Conservation (phyloP, 176 grass and related monocot species). For the Elaeis guineensis region DNA sequence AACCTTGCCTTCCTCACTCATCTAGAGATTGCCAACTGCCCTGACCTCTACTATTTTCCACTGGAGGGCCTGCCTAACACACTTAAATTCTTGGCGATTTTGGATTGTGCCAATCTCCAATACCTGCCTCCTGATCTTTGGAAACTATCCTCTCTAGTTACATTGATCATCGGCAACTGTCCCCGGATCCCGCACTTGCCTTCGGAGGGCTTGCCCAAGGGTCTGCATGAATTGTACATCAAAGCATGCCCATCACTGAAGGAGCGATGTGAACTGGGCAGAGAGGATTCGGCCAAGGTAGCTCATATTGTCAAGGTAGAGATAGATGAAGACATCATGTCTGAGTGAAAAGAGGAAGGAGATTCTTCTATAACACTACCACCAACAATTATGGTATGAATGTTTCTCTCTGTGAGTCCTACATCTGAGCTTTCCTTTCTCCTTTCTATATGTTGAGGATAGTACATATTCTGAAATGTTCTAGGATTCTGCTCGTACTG, state of each 20-base stretch:
- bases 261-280: conserved; percentile 38
- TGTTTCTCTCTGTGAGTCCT: too few relatives aligned
- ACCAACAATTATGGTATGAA: too few relatives aligned
- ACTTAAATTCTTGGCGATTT: conserved; percentile 43
- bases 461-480: too few relatives aligned
- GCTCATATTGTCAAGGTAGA: conserved; percentile 46
- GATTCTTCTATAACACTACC: too few relatives aligned
- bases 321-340: conserved; percentile 29
- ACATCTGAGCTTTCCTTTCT: too few relatives aligned
- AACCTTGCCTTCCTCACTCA: conserved; percentile 35
- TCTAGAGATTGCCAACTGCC: conserved; percentile 47
- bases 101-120: conserved; percentile 48
- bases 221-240: conserved; percentile 62
- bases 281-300: conserved; percentile 39
- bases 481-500: too few relatives aligned
- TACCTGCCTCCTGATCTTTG: conserved; percentile 30
- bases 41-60: conserved; percentile 45
- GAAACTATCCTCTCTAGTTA: conserved; percentile 43
- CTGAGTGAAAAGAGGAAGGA: too few relatives aligned
- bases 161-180: conserved; percentile 44
- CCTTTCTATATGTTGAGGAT: too few relatives aligned
- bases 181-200: conserved; percentile 46
- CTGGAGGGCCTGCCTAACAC: conserved; percentile 33
- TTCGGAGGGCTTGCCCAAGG: conserved; percentile 42
- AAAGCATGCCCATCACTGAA: conserved; percentile 51